A percentile compares a stretch with the other conserved stretches of the same genome.
These are phyloP conservation scores for Bonia amplexicaulis DNA, from an alignment of 176 grass and related monocot species.

Conservation along the genomic window DNA sequence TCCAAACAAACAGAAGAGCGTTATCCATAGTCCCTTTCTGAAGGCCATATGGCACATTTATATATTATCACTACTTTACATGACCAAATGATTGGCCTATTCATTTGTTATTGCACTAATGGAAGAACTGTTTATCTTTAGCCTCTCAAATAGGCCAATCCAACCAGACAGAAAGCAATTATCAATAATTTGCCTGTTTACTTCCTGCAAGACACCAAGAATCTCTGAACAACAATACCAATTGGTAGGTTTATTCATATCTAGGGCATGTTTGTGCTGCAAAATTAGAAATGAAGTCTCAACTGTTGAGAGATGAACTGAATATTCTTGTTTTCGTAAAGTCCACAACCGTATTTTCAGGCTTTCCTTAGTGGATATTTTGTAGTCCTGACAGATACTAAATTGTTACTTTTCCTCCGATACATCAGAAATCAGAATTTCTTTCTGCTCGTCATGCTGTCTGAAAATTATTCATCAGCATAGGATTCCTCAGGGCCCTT, in stretches of 20 bases:
- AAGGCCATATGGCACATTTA: conserved; percentile 27
- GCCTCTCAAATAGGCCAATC: conserved; percentile 26
- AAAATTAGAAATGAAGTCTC: background rate
- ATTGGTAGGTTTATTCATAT: conserved; percentile 8
- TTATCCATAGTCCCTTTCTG: conserved; percentile 38
- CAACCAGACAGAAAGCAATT: conserved; percentile 51
- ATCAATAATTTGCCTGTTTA: conserved; percentile 39
- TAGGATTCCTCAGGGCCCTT: conserved; percentile 40
- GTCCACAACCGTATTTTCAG: conserved; percentile 7
- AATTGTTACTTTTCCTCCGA: background rate
- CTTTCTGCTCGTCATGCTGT: conserved; percentile 27
- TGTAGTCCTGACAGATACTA: background rate
- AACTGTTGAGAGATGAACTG: conserved; percentile 11
- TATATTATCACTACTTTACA: conserved; percentile 34
- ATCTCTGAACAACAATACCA: conserved; percentile 39
- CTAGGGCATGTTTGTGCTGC: background rate
- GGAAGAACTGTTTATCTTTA: conserved; percentile 28
- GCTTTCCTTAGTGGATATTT: conserved; percentile 4
- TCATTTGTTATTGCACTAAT: conserved; percentile 22
- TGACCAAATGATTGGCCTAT: conserved; percentile 53
- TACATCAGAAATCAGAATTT: conserved; percentile 20
- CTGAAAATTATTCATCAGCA: conserved; percentile 42
- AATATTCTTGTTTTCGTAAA: background rate
- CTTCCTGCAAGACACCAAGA: conserved; percentile 54
- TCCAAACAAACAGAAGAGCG: conserved; percentile 32